Evolutionary conservation across 495 filamentous ascomycete species (phyloP), one percentile per base, ranked within the genome.

Genomic region (Niebla homalea): DNA sequence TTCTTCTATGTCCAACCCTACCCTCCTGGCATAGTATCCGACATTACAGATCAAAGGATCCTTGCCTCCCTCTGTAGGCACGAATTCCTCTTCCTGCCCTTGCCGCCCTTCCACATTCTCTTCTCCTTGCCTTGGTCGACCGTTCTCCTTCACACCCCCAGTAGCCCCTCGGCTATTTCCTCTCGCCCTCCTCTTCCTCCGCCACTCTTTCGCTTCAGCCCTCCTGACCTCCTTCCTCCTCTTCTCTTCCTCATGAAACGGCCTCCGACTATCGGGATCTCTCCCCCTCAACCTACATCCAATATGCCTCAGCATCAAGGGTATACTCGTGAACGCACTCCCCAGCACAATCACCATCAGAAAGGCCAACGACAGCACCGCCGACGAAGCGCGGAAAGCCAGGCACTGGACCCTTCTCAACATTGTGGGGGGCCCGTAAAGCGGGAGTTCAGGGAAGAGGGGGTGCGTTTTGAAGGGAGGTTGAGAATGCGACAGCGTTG

Each of bases 1-100:
- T 19, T 74, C 76, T 59, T 96, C 92, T 16, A 86, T 77, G 51
- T 95, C 87, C 5, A 97, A 73, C 6, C 90, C 92, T 1, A 95
- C 90, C 15, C 89, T 69, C 35, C 86, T 72, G 0, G 90, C 90
- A 62, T 97, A 97, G 60, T 96, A 93, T 5, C 75, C 74, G 10
- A 89, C 78, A 62, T 95, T 84, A 59, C 82, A 85, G 8, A 86
- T 61, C 3, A 96, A 60, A 3, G 74, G 79, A 60, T 97, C 90
- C 36, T 77, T 75, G 0, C 87, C 87, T 12, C 86, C 87, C 67
- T 92, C 87, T 22, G 78, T 75, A 0, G 86, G 83, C 16, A 75
- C 64, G 58, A 76, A 89, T 36, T 78, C 78, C 25, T 78, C 75
- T 22, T 53, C 57, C 26, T 54, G 29, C 29, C 56, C 36, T 57